phyloP scores from a whole-genome alignment of 371 early-diverging fungal genomes.

The Furculomyces boomerangus region DNA sequence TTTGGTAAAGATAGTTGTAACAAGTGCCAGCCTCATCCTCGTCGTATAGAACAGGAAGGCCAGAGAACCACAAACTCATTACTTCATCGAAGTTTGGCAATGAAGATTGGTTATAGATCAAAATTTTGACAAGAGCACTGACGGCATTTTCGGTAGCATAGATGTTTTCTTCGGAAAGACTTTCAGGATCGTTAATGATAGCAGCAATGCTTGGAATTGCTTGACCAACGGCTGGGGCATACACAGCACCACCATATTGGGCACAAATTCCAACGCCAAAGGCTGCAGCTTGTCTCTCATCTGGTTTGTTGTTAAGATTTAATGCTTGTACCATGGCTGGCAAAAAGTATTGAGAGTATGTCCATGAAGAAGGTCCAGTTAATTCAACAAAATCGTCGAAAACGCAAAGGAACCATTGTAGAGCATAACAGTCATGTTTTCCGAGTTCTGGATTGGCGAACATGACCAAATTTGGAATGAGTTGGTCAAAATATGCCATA shows the following conservation, averaged over 20 bases:
- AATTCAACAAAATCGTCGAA: slow-evolving; percentile 82
- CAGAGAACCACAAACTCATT: slow-evolving; percentile 50
- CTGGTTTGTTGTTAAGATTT: slow-evolving; percentile 32
- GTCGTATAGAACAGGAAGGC: slow-evolving; percentile 71
- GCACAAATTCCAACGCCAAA: slow-evolving; percentile 84
- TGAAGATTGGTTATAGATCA: slow-evolving; percentile 35
- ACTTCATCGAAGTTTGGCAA: slow-evolving; percentile 38
- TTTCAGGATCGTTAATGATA: slow-evolving; percentile 38
- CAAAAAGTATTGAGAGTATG: slow-evolving; percentile 53
- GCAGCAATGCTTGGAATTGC: slow-evolving; percentile 39
- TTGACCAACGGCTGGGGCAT: slow-evolving; percentile 36
- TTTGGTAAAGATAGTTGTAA: slow-evolving; percentile 58
- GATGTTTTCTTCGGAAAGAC: slow-evolving; percentile 49
- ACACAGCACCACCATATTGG: slow-evolving; percentile 59
- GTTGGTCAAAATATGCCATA: slow-evolving; percentile 55
- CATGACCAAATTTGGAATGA: slow-evolving; percentile 34
- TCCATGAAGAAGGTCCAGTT: slow-evolving; percentile 55
- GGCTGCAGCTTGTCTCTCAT: slow-evolving; percentile 80
- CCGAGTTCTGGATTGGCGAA: slow-evolving; percentile 31
- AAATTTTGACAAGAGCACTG: slow-evolving; percentile 75
- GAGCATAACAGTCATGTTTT: slow-evolving; percentile 27
- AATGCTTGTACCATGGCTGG: slow-evolving; percentile 40
- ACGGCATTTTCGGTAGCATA: slow-evolving; percentile 80
- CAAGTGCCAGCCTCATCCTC: slow-evolving; percentile 62
- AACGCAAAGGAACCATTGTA: slow-evolving; percentile 80